Evolutionary conservation across 73 alveolate species (phyloP), one percentile per base, ranked within the genome.

Genomic region (Urostyla sp.): DNA sequence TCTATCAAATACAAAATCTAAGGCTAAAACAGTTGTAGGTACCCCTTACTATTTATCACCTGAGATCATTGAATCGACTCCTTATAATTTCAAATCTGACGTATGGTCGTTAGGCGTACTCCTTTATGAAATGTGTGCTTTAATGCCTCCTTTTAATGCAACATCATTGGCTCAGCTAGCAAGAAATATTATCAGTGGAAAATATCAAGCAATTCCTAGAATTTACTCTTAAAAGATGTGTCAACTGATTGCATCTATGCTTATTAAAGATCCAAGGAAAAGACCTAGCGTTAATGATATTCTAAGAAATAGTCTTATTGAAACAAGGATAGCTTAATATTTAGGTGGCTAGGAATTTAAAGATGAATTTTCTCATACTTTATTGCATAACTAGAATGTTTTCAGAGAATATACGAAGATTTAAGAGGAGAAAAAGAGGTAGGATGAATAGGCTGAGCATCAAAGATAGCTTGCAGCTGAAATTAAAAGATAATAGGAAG

Each of bases 31-130:
- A 26, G 87, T 82, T 21, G 93, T 92, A 20, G 98, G 98, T 0
- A 92, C 98, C 0, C 98, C 98, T n/a, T 92, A 89, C 61, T 92
- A 92, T 76, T 87, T 92, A 46, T 89, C 95, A 73, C 98, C 98
- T 0, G 98, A 92, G 76, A 92, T 92, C 28, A 88, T 84, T 1
- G 89, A 88, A 53, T 54, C 85, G 30, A 76, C 69, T 69, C 95
- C 96, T 0, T 93, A 93, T 72, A 89, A 75, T 40, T 93, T 93
- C 87, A 87, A 93, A 76, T 78, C 94, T 58, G 98, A 93, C 76
- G 91, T 93, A 28, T 93, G 95, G 94, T 80, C 96, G 16, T 89
- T 93, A 31, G 98, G 98, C 0, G 98, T 93, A 23, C 72, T 93
- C 50, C 89, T 93, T 45, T 93, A 90, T 76, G 98, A 93, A 73